Base-by-base conservation (phyloP, 495 filamentous ascomycete genomes). In the Friedmanniomyces simplex region DNA sequence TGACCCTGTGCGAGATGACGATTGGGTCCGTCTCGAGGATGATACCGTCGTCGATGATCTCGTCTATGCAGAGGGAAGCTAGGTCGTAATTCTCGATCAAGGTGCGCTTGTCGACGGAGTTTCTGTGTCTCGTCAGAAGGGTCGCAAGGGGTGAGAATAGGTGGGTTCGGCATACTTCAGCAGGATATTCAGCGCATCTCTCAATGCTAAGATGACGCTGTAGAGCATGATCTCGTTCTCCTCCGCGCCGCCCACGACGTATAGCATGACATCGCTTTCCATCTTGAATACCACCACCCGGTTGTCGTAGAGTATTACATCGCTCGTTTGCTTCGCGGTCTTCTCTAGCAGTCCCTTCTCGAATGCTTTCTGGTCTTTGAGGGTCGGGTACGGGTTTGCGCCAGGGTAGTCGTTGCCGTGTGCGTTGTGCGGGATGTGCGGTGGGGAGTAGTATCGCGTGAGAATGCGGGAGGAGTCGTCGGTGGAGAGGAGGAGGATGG, bases 221-320 rank as follows among this genome's bases (percentile, higher is more conserved):
- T 94, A 97, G 50, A 99, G 78, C 71, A 99, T 71, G 21, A 99
- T 87, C 74, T 99, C 93, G 69, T 96, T 99, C 76, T 99, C 93
- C 26, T 96, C 90, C 10, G 84, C 79, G 46, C 88, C 83, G 25
- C 90, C 90, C 8, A 98, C 88, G 25, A 96, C 90, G 68, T 96
- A 98, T 54, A 98, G 78, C 83, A 95, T 94, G 26, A 99, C 89
- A 72, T 99, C 93, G 62, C 86, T 87, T 77, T 98, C 93, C 73
- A 84, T 85, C 81, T 97, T 97, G 78, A 95, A 99, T 32, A 97
- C 88, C 32, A 97, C 89, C 34, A 97, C 82, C 62, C 87, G 82
- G 73, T 88, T 89, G 72, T 97, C 93, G 74, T 95, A 97, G 49
- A 97, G 81, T 54, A 98, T 95, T 64, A 98, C 89, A 73, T 98